phyloP scores from a whole-genome alignment of 2,329 filamentous ascomycete genomes.

The Trichoderma lentiforme region DNA sequence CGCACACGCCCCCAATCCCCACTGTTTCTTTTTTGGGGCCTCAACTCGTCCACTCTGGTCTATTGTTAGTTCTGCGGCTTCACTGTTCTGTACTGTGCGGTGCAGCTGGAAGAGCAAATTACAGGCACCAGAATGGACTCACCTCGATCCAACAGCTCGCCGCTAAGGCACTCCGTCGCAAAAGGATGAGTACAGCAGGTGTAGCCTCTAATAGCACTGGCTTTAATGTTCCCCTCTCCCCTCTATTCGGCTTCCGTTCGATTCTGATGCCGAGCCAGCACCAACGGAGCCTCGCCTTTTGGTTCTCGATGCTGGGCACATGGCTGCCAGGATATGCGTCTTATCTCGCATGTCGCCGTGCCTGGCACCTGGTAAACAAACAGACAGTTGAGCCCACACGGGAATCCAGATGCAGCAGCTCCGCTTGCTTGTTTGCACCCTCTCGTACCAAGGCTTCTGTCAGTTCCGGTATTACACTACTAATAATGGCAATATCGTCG shows the following conservation, averaged over 20 bases:
- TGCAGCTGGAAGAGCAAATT: not conserved
- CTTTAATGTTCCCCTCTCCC: not conserved
- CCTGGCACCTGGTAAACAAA: not conserved
- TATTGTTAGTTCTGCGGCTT: not conserved
- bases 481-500: not conserved
- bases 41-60: not conserved
- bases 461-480: not conserved
- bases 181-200: not conserved
- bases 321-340: not conserved
- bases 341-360: not conserved
- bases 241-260: not conserved
- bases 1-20: constrained; percentile 12
- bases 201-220: not conserved
- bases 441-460: not conserved
- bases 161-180: not conserved
- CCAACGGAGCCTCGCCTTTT: not conserved
- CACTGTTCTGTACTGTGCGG: not conserved
- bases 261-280: not conserved
- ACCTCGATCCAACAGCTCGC: not conserved
- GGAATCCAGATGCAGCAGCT: not conserved
- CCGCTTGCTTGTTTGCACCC: not conserved
- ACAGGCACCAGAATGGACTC: not conserved
- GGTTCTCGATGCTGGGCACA: not conserved
- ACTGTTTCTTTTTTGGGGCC: not conserved
- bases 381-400: not conserved